A percentile compares a stretch with the other conserved stretches of the same genome.
These are phyloP conservation scores for Xylaria sp. DNA, from an alignment of 495 filamentous ascomycete genomes.

Conservation along the genomic window DNA sequence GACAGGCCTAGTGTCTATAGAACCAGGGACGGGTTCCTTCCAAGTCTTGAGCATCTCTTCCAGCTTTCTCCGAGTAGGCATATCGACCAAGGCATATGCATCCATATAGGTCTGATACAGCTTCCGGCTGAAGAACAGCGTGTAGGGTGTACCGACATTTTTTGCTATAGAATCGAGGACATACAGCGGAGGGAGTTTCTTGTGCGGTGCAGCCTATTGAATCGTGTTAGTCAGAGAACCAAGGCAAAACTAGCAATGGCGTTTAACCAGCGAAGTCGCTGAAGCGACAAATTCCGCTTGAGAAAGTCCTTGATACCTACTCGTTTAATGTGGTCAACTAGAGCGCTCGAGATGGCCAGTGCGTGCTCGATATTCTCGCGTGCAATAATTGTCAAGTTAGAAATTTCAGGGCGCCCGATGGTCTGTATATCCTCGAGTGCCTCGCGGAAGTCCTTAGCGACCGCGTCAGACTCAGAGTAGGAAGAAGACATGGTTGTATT, in stretches of 20 bases:
- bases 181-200: conserved; percentile 94
- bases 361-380: conserved; percentile 96
- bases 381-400: conserved; percentile 93
- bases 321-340: conserved; percentile 91
- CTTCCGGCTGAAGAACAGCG: conserved; percentile 88
- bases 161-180: conserved; percentile 98
- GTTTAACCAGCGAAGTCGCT: conserved; percentile 5
- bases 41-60: conserved; percentile 98
- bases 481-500: conserved; percentile 70
- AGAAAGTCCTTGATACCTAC: conserved; percentile 63
- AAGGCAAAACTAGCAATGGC: neutral
- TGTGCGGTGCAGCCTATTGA: conserved; percentile 77
- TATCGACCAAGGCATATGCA: conserved; percentile 87
- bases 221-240: conserved; percentile 29
- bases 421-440: conserved; percentile 88
- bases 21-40: conserved; percentile 95
- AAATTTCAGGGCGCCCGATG: conserved; percentile 92
- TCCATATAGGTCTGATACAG: conserved; percentile 96
- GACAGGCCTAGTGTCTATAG: conserved; percentile 84
- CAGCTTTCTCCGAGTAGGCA: conserved; percentile 80
- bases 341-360: conserved; percentile 82
- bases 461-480: conserved; percentile 78
- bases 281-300: conserved; percentile 8
- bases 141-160: conserved; percentile 97
- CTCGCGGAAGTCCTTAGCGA: conserved; percentile 92